Conservation (phyloP, 2,329 filamentous ascomycete genomes). For the Ilyonectria sp. region DNA sequence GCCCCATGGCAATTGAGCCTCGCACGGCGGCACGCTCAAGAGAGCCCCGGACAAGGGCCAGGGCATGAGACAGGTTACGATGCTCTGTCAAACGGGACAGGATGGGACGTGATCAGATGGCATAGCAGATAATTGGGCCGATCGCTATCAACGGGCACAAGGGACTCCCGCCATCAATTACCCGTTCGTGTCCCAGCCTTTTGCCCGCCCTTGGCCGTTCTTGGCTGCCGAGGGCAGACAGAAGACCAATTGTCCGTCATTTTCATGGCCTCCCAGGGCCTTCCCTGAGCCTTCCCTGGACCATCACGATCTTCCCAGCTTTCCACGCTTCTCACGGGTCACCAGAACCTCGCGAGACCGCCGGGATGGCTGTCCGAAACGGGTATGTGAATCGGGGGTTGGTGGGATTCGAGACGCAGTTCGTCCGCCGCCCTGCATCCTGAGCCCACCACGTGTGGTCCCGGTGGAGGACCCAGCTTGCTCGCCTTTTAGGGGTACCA, state of each 20-base stretch:
- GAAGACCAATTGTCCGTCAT: constrained; percentile 26
- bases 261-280: constrained; percentile 26
- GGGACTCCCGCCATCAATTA: constrained; percentile 13
- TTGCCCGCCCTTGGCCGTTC: constrained; percentile 5
- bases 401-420: constrained; percentile 44
- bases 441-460: constrained; percentile 46
- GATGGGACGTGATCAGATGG: constrained; percentile 22
- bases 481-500: constrained; percentile 24
- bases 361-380: constrained; percentile 25
- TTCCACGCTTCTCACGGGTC: constrained; percentile 8
- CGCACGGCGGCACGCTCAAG: constrained; percentile 7
- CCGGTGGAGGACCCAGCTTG: constrained; percentile 30
- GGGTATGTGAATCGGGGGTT: constrained; percentile 32
- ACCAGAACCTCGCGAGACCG: constrained; percentile 32
- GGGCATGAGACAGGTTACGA: constrained; percentile 24
- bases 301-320: background rate
- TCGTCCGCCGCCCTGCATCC: constrained; percentile 46
- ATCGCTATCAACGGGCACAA: constrained; percentile 27
- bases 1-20: constrained; percentile 4
- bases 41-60: constrained; percentile 7
- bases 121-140: constrained; percentile 25
- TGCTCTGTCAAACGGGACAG: constrained; percentile 20
- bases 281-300: constrained; percentile 3
- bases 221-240: background rate
- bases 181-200: constrained; percentile 6